phyloP scores from a whole-genome alignment of 805 yeast species.

The Barnettozyma pratensis region DNA sequence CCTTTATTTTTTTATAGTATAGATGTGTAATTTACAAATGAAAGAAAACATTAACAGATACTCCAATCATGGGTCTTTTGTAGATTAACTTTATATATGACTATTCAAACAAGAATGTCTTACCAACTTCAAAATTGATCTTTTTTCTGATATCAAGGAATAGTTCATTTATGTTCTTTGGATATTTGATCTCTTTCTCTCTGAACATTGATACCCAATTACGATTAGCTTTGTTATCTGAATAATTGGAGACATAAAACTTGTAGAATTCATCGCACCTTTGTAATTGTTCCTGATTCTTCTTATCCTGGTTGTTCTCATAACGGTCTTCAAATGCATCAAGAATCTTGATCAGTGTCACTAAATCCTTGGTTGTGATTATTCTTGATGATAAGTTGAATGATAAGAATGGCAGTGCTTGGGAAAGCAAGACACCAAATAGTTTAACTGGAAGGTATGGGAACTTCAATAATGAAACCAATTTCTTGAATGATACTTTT shows the following conservation, averaged over 20 bases:
- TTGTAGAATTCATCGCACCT: slow-evolving; percentile 21
- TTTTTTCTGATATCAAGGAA: slow-evolving; percentile 20
- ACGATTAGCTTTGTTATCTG: background rate
- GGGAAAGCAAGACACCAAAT: slow-evolving; percentile 44
- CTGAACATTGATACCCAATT: slow-evolving; percentile 21
- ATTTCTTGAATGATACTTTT: slow-evolving; percentile 25
- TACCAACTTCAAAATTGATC: slow-evolving; percentile 22
- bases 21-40: slow-evolving; percentile 4
- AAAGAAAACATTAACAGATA: background rate
- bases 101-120: slow-evolving; percentile 16
- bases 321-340: slow-evolving; percentile 17
- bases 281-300: slow-evolving; percentile 8
- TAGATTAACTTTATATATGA: background rate
- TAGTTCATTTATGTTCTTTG: slow-evolving; percentile 13
- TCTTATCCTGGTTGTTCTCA: slow-evolving; percentile 7
- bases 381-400: slow-evolving; percentile 19
- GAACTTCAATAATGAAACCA: slow-evolving; percentile 41
- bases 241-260: slow-evolving; percentile 9
- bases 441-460: slow-evolving; percentile 49
- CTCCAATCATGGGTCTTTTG: background rate
- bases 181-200: slow-evolving; percentile 15
- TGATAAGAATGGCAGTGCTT: slow-evolving; percentile 39
- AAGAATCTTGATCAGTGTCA: slow-evolving; percentile 17
- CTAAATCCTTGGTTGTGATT: slow-evolving; percentile 16
- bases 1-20: slow-evolving; percentile 2